Conservation (phyloP, 2,329 filamentous ascomycete species). For the Zymoseptoria crescenta region DNA sequence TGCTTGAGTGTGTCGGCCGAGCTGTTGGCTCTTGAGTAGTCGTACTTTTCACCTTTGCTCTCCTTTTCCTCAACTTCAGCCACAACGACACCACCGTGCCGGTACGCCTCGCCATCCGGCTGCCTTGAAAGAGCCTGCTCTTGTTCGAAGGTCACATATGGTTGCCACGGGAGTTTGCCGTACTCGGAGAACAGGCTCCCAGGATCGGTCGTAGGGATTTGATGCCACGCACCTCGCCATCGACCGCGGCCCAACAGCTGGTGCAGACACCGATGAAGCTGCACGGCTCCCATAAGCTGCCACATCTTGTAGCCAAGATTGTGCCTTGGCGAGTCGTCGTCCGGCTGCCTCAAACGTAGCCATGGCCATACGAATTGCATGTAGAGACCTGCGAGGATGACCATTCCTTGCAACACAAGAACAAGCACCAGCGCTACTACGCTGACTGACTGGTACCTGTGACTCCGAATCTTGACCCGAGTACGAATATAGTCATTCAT, state of each 20-base stretch:
- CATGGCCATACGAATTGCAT: not conserved
- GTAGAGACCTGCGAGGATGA: not conserved
- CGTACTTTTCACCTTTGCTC: not conserved
- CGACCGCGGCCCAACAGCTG: not conserved
- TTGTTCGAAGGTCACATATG: not conserved
- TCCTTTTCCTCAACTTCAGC: not conserved
- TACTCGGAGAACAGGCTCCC: not conserved
- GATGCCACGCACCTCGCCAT: not conserved
- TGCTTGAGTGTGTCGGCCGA: not conserved
- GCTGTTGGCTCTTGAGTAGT: not conserved
- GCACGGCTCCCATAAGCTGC: not conserved
- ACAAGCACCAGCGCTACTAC: not conserved
- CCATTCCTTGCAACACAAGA: not conserved
- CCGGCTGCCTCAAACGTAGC: not conserved
- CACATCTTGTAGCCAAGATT: not conserved
- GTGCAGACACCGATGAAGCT: not conserved
- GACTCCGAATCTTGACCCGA: not conserved
- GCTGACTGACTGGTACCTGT: not conserved
- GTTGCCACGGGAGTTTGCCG: not conserved
- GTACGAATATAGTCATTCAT: not conserved
- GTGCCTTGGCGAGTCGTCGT: not conserved
- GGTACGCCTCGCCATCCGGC: not conserved
- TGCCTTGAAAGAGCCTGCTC: not conserved
- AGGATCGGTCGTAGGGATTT: not conserved
- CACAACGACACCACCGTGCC: not conserved